Evolutionary conservation across 2,329 filamentous ascomycete genomes (phyloP), one percentile per base, ranked within the genome.

Genomic region (Tolypocladium sp.): DNA sequence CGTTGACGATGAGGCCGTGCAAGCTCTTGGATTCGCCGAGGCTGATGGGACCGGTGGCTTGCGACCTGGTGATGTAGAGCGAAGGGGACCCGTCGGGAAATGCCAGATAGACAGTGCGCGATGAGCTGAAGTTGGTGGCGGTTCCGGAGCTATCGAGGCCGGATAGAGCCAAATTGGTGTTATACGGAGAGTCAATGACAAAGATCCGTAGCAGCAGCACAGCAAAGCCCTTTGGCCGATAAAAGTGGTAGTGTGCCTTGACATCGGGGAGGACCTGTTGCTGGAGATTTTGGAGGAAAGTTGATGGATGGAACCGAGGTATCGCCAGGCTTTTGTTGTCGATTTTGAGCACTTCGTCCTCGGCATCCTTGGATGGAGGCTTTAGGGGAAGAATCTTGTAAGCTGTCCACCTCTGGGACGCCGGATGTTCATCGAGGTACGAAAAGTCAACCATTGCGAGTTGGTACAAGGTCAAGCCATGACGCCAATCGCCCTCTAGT

Each of bases 191-290:
- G 70, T 94, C 88, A 62, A 91, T 77, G 60, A 92, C 83, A 67
- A 91, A 89, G 53, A 95, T 86, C 56, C 91, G 85, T n/a, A 95
- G 75, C 33, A 94, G 78, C 1, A 90, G 81, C 4, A 94, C 76
- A 0, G 89, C 84, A n/a, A 89, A 77, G 1, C 80, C 78, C 57
- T 82, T 79, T 57, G 89, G 87, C n/a, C 87, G 83, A 64, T 89
- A 86, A 61, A 94, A 83, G 65, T 90, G 87, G 71, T 91, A 94
- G 72, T 95, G 90, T 6, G 89, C 89, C 71, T 94, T 95, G 65
- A 92, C 83, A 60, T 94, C 82, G 1, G 91, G 89, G 1, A 90
- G 79, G 22, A 92, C 82, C 68, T 92, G 87, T 46, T 79, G 78
- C 64, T 92, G 88, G 2, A 96, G 82, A 64, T 87, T 88, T 63